Percentiles rank a stretch among this genome's conserved stretches.
Conservation (phyloP, 805 yeast genomes). For the Cyberlindnera mycetangii region DNA sequence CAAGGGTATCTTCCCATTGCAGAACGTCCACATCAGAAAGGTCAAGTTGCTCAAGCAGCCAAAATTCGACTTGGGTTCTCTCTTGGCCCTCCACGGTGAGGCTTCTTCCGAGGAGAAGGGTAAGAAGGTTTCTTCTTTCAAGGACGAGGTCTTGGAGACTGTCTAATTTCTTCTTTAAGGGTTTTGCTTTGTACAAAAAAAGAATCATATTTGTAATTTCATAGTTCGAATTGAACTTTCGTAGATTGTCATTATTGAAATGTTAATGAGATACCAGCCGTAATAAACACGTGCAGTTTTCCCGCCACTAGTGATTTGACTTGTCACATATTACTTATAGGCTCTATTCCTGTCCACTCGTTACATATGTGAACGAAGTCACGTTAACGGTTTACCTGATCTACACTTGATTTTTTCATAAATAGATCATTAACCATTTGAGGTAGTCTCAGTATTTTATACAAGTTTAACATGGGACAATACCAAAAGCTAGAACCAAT, state of each 20-base stretch:
- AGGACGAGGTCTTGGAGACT: constrained; percentile 97
- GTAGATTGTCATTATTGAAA: background rate
- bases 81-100: constrained; percentile 98
- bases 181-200: constrained; percentile 14
- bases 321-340: too few relatives aligned
- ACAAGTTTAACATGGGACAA: background rate
- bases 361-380: too few relatives aligned
- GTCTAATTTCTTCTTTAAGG: constrained; percentile 52
- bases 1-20: constrained; percentile 93
- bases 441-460: constrained; percentile 7
- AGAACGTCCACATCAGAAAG: constrained; percentile 98
- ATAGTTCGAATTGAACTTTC: constrained; percentile 8
- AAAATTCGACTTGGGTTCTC: constrained; percentile 95
- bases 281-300: too few relatives aligned
- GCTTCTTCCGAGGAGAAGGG: constrained; percentile 91
- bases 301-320: too few relatives aligned
- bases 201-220: constrained; percentile 15
- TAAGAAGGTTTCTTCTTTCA: constrained; percentile 96
- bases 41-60: constrained; percentile 98
- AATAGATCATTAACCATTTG: constrained; percentile 11
- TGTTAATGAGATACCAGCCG: too few relatives aligned
- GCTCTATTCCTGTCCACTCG: too few relatives aligned
- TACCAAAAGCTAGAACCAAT: constrained; percentile 6
- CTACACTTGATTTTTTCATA: background rate
- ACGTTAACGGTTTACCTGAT: too few relatives aligned